These are phyloP conservation scores for Cochlearia excelsa DNA, from an alignment of 345 rosid genomes.

Conservation along the genomic window DNA sequence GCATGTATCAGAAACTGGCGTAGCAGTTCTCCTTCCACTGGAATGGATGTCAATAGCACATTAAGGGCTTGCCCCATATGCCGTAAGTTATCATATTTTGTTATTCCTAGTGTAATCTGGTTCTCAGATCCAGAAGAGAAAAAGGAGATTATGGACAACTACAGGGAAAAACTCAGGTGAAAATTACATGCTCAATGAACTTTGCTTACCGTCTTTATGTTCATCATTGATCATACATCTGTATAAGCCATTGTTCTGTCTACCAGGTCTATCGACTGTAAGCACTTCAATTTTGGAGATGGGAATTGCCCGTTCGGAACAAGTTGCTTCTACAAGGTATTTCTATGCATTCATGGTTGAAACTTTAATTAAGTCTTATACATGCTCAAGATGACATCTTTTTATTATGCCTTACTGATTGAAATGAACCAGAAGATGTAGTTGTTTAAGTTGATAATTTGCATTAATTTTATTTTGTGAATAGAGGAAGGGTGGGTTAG, in stretches of 20 bases:
- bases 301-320: slow-evolving; percentile 94
- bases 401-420: background rate
- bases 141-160: slow-evolving; percentile 68
- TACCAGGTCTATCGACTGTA: slow-evolving; percentile 83
- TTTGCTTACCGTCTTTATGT: slow-evolving; percentile 5
- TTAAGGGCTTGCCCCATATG: slow-evolving; percentile 88
- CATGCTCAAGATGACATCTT: background rate
- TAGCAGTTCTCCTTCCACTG: slow-evolving; percentile 71
- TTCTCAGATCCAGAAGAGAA: slow-evolving; percentile 82
- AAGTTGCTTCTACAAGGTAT: slow-evolving; percentile 96
- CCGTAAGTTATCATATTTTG: slow-evolving; percentile 91
- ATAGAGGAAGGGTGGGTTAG: slow-evolving; percentile 28
- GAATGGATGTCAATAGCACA: slow-evolving; percentile 78
- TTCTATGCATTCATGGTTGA: slow-evolving; percentile 7
- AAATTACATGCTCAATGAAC: slow-evolving; percentile 25
- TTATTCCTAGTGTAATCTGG: slow-evolving; percentile 94
- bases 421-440: background rate
- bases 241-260: background rate
- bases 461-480: slow-evolving; percentile 20
- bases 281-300: slow-evolving; percentile 85
- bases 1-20: slow-evolving; percentile 92
- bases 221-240: slow-evolving; percentile 6
- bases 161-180: slow-evolving; percentile 79
- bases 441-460: background rate
- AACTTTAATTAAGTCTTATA: slow-evolving; percentile 7